Base-by-base conservation (phyloP, 352 stramenopile species). In the Globisporangium paroecandrum region DNA sequence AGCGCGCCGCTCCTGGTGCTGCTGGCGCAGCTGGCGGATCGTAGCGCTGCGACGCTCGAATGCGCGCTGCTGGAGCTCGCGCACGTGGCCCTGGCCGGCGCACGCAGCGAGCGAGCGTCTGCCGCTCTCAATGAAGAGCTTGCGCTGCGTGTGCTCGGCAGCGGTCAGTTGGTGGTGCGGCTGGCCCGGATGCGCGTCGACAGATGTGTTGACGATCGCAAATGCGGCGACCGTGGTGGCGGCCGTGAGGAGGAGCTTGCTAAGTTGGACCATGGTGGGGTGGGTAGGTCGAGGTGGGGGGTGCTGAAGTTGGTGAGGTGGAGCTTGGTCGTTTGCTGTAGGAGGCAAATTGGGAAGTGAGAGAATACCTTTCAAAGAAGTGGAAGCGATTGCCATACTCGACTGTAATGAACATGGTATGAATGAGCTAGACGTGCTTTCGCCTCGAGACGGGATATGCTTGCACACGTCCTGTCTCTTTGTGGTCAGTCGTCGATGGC, bases 101-200 rank as follows among this genome's bases (percentile, higher is more conserved):
- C 66, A 72, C 1, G 66, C 59, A 10, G 62, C 54, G 25, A 72
- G 60, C 9, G 66, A 62, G 9, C 66, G 66, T 7, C 64, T 38
- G 3, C 34, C 62, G 41, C 61, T 53, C 8, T 49, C 41, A 6
- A 41, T 24, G 53, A 68, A 67, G 36, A 71, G 59, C 49, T 58
- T 24, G 25, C 53, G 64, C 34, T 58, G 36, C 3, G 10, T 27
- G 41, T 58, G 49, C 18, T 29, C 22, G n/a, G 54, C 59, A 3
- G 15, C 38, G 25, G 32, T 65, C 4, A 9, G 22, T 20, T 18
- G 36, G 20, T 56, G 59, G 20, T 65, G 59, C 22, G 59, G 20
- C 25, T 57, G 55, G 12, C 64, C 64, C 15, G 64, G 64, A 15
- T 69, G 64, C 0, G 64, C 64, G 25, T 5, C 27, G 6, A 34